A percentile compares a stretch with the other conserved stretches of the same genome.
Conservation (phyloP, 768 basidiomycete genomes). For the Boletus speciosus region DNA sequence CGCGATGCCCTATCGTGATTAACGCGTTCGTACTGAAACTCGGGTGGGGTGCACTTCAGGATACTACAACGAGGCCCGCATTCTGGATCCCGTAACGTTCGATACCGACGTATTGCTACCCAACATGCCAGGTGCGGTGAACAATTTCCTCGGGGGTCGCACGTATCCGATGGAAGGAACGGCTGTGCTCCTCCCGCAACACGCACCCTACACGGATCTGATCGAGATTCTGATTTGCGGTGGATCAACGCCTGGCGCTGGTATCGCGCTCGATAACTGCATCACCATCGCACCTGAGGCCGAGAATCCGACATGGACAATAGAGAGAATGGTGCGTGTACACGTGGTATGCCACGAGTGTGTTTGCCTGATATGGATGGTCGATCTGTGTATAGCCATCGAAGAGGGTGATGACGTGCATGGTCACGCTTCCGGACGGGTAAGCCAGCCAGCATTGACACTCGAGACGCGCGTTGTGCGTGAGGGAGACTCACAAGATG, state of each 20-base stretch:
- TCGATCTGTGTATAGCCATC: conserved; percentile 46
- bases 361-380: neutral
- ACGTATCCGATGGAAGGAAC: conserved; percentile 78
- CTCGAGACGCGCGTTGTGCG: no score
- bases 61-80: conserved; percentile 80
- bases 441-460: neutral
- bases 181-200: conserved; percentile 64
- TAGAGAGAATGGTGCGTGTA: conserved; percentile 73
- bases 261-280: conserved; percentile 61
- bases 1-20: neutral
- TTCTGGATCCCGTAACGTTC: conserved; percentile 66
- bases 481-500: neutral
- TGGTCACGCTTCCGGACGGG: conserved; percentile 57
- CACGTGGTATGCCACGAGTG: neutral
- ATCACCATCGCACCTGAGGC: conserved; percentile 65
- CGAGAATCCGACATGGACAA: conserved; percentile 56
- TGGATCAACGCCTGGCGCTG: conserved; percentile 60
- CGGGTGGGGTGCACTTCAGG: conserved; percentile 33
- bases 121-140: conserved; percentile 73
- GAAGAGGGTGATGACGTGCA: conserved; percentile 72
- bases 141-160: conserved; percentile 67
- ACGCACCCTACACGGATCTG: conserved; percentile 71
- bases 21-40: neutral
- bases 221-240: conserved; percentile 71
- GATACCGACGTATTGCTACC: conserved; percentile 57